These are phyloP conservation scores for Mycena metata DNA, from an alignment of 768 basidiomycete genomes.

Conservation along the genomic window DNA sequence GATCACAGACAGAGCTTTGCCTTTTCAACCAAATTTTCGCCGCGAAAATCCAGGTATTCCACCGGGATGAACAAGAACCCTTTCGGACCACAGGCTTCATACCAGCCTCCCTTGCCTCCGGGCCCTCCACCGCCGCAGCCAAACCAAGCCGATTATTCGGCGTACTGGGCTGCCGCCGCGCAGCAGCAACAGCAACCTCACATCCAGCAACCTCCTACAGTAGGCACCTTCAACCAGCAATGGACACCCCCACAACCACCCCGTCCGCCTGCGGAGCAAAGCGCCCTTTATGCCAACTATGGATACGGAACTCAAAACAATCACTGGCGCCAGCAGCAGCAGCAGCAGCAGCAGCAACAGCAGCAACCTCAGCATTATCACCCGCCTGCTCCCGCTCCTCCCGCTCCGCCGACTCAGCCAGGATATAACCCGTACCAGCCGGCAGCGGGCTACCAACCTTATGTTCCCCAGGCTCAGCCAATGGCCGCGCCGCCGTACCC, in stretches of 20 bases:
- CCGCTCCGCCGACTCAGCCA: slow-evolving; percentile 65
- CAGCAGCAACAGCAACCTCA: slow-evolving; percentile 55
- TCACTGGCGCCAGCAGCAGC: slow-evolving; percentile 74
- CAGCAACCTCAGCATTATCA: slow-evolving; percentile 66
- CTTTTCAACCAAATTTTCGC: background rate
- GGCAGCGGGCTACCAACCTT: slow-evolving; percentile 73
- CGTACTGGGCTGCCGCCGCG: slow-evolving; percentile 76
- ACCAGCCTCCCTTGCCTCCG: slow-evolving; percentile 85
- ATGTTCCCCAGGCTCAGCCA: slow-evolving; percentile 74
- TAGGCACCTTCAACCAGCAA: slow-evolving; percentile 71
- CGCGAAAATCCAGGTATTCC: background rate
- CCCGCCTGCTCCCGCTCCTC: slow-evolving; percentile 65
- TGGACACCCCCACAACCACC: slow-evolving; percentile 76
- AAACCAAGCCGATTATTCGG: slow-evolving; percentile 78
- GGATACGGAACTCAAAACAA: slow-evolving; percentile 83
- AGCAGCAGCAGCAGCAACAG: slow-evolving; percentile 74
- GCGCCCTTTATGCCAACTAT: slow-evolving; percentile 90
- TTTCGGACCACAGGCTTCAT: slow-evolving; percentile 77
- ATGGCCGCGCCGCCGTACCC: slow-evolving; percentile 63
- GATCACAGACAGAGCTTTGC: slow-evolving; percentile 15
- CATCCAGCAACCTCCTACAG: slow-evolving; percentile 60
- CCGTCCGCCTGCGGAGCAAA: slow-evolving; percentile 82
- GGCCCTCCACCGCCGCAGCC: slow-evolving; percentile 82
- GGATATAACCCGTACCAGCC: slow-evolving; percentile 86
- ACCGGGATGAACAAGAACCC: slow-evolving; percentile 86